Percentiles rank a stretch among this genome's conserved stretches.
Evolutionary conservation across 2,329 filamentous ascomycete genomes (phyloP).

Genomic region (Colletotrichum liaoningense): DNA sequence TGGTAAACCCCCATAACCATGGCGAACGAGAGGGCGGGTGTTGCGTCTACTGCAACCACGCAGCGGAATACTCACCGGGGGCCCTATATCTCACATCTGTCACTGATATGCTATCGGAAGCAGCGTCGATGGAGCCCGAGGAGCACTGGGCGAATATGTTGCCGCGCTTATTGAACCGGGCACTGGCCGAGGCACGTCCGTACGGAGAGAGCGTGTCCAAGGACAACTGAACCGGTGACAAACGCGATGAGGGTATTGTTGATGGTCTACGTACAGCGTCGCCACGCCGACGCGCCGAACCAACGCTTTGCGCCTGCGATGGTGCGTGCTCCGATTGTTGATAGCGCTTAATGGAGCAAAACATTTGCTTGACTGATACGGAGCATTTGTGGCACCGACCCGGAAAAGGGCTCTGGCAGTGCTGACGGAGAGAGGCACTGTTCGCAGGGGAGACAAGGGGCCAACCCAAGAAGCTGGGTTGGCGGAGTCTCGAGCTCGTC

Average conservation of each 20-base stretch:
- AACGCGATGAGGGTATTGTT: neutral
- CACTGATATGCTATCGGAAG: neutral
- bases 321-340: neutral
- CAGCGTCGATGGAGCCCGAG: neutral
- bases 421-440: neutral
- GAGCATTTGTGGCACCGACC: neutral
- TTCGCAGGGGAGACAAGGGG: slow-evolving; percentile 7
- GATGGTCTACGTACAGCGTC: neutral
- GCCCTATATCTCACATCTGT: neutral
- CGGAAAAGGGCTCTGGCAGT: neutral
- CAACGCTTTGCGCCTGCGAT: neutral
- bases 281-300: slow-evolving; percentile 1
- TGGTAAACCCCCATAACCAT: neutral
- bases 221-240: neutral
- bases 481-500: slow-evolving; percentile 4
- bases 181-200: slow-evolving; percentile 3
- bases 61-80: neutral
- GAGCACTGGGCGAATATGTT: neutral
- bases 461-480: slow-evolving; percentile 15
- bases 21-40: slow-evolving; percentile 12
- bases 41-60: slow-evolving; percentile 16
- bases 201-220: neutral
- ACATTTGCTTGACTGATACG: neutral
- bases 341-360: slow-evolving; percentile 4
- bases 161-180: slow-evolving; percentile 1